Base-by-base conservation (phyloP, 768 basidiomycete genomes). In the Auriscalpium microsporum region DNA sequence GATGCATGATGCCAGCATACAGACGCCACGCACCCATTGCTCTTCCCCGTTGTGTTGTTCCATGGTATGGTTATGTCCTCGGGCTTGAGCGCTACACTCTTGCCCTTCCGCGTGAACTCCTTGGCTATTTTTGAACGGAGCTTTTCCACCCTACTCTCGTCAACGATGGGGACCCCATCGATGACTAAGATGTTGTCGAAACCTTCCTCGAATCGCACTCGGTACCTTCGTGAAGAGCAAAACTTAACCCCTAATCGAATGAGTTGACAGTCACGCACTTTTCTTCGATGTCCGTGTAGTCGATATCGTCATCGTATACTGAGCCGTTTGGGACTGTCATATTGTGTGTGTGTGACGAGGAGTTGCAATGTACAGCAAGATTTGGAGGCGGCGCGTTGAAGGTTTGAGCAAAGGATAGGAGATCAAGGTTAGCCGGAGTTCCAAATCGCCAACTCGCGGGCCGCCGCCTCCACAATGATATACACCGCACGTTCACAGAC, bases 131-230 rank as follows among this genome's bases (percentile, higher is more conserved):
- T 90, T 37, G 83, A 72, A 17, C 96, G 65, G 16, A 99, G 80
- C 71, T 80, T 89, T 48, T 91, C 89, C 38, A 84, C 78, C 71
- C 93, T 94, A 52, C 82, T 80, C 63, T 82, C 84, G 65, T 96
- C 93, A 68, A 97, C 90, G 57, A 91, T 69, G 10, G 94, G 96
- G 19, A 94, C 78, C 50, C 93, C 92, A 69, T 98, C 96, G 56
- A 98, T 83, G 52, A 98, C 87, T 52, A 99, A 71, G 55, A 91
- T 82, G 66, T 89, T 90, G 75, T 98, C 96, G 65, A 97, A 81
- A 42, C 89, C 80, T 61, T 92, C 86, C 63, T 91, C 88, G 60
- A 84, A 82, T 55, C 90, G 75, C 63, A 94, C 85, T 61, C 84
- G 78, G 73, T 93, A 95, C 76, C 94, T 96, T 68, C 28, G 28